Conservation (phyloP, 1,139 yeast species). For the Scheffersomyces quercinus region DNA sequence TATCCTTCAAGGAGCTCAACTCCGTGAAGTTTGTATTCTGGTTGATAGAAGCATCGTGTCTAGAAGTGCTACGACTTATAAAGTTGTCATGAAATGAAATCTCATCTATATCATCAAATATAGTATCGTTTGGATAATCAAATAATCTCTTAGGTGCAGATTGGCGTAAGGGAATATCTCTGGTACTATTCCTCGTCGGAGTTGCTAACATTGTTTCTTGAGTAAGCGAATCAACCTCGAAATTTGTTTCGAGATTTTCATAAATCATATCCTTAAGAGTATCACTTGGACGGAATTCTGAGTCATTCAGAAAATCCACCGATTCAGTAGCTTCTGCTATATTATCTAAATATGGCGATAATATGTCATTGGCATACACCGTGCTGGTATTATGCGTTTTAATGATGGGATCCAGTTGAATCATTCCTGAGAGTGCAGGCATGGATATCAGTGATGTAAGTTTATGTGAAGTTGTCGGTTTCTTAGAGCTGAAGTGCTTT, state of each 20-base stretch:
- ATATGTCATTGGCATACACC: too few species aligned
- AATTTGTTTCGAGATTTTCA: neutral
- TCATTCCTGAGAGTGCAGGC: too few species aligned
- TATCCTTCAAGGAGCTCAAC: conserved; percentile 19
- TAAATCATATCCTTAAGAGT: neutral
- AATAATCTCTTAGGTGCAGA: neutral
- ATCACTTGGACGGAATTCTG: neutral
- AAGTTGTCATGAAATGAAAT: conserved; percentile 17
- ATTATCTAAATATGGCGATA: too few species aligned
- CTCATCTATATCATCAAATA: conserved; percentile 3
- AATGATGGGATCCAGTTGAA: too few species aligned
- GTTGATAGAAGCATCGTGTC: conserved; percentile 1
- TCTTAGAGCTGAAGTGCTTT: neutral
- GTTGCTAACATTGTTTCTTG: neutral
- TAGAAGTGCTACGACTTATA: conserved; percentile 22
- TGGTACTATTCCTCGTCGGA: neutral
- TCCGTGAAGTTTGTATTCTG: conserved; percentile 11
- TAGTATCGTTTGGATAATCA: neutral
- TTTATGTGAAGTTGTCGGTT: neutral
- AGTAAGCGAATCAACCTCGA: neutral
- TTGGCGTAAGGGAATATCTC: neutral
- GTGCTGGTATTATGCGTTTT: too few species aligned
- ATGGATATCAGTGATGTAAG: too few species aligned
- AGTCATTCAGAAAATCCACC: too few species aligned
- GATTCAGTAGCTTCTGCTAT: too few species aligned